Evolutionary conservation across 1,284 basidiomycete species (phyloP).

Genomic region (Heterobasidion occidentale): DNA sequence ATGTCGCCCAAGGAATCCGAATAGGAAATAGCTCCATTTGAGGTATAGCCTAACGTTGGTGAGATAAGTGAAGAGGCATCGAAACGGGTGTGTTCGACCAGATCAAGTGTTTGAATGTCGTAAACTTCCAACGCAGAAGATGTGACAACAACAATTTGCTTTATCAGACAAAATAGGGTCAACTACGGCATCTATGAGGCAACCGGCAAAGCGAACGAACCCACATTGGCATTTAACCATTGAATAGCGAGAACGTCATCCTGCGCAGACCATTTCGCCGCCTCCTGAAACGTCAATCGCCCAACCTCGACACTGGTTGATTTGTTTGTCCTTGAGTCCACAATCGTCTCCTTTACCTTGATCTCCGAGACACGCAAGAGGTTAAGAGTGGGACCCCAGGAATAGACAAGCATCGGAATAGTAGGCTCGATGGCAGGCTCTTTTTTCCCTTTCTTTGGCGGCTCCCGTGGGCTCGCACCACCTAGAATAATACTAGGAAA

Average conservation of each 20-base stretch:
- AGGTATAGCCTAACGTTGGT: constrained; percentile 39
- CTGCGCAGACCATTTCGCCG: constrained; percentile 45
- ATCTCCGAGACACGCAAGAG: constrained; percentile 63
- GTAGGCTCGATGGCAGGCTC: constrained; percentile 10
- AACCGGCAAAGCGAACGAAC: constrained; percentile 28
- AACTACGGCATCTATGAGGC: not conserved
- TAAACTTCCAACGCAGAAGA: constrained; percentile 57
- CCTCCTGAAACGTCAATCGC: constrained; percentile 50
- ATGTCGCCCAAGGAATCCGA: constrained; percentile 46
- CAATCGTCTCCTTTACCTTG: constrained; percentile 40
- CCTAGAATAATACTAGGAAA: constrained; percentile 42
- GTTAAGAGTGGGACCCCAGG: constrained; percentile 68
- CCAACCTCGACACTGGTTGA: constrained; percentile 51
- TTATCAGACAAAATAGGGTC: constrained; percentile 16
- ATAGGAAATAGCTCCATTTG: constrained; percentile 39
- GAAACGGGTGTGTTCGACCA: constrained; percentile 54
- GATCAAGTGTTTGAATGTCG: constrained; percentile 47
- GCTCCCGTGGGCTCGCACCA: constrained; percentile 3
- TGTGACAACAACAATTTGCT: constrained; percentile 65
- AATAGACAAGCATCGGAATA: constrained; percentile 71
- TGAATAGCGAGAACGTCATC: constrained; percentile 59
- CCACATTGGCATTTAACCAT: constrained; percentile 71
- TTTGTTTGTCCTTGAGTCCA: constrained; percentile 55
- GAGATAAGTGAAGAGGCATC: constrained; percentile 49
- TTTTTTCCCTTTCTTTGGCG: constrained; percentile 23